These are phyloP conservation scores for Hortiboletus campestris DNA, from an alignment of 768 basidiomycete genomes.

Conservation along the genomic window DNA sequence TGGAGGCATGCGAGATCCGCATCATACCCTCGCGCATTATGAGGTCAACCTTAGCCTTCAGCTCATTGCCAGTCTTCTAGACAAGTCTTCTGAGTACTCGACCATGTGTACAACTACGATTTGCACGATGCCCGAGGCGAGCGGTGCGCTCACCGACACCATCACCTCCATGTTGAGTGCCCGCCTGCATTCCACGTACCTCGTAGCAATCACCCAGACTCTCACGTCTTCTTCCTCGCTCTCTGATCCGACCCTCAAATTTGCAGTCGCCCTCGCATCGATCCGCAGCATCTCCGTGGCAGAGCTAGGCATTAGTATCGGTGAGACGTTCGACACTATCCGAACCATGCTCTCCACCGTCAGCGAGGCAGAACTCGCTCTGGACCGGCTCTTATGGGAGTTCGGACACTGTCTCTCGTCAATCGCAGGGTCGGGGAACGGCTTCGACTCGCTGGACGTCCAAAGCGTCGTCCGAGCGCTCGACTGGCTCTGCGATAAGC, in stretches of 20 bases:
- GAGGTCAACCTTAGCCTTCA: slow-evolving; percentile 50
- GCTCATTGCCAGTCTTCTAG: slow-evolving; percentile 46
- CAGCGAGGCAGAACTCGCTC: slow-evolving; percentile 21
- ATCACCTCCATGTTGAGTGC: slow-evolving; percentile 48
- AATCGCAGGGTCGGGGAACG: slow-evolving; percentile 26
- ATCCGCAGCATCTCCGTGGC: slow-evolving; percentile 30
- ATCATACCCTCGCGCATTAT: slow-evolving; percentile 42
- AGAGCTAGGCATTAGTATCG: slow-evolving; percentile 17
- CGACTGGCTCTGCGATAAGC: slow-evolving; percentile 54
- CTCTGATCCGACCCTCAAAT: slow-evolving; percentile 29
- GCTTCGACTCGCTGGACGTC: slow-evolving; percentile 30
- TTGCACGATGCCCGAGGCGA: slow-evolving; percentile 42
- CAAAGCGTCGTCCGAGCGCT: slow-evolving; percentile 46
- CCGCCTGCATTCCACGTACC: slow-evolving; percentile 43
- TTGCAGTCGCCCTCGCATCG: slow-evolving; percentile 33
- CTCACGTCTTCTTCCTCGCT: slow-evolving; percentile 28
- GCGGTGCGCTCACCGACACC: slow-evolving; percentile 38
- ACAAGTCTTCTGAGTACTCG: slow-evolving; percentile 37
- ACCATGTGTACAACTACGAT: slow-evolving; percentile 46
- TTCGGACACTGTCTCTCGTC: slow-evolving; percentile 37
- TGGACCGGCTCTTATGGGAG: slow-evolving; percentile 33
- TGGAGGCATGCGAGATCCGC: slow-evolving; percentile 32
- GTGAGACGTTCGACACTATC: slow-evolving; percentile 26
- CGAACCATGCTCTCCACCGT: slow-evolving; percentile 27
- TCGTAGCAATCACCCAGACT: slow-evolving; percentile 41